Conservation (phyloP, 2,329 filamentous ascomycete species). For the Catunica adiposa region DNA sequence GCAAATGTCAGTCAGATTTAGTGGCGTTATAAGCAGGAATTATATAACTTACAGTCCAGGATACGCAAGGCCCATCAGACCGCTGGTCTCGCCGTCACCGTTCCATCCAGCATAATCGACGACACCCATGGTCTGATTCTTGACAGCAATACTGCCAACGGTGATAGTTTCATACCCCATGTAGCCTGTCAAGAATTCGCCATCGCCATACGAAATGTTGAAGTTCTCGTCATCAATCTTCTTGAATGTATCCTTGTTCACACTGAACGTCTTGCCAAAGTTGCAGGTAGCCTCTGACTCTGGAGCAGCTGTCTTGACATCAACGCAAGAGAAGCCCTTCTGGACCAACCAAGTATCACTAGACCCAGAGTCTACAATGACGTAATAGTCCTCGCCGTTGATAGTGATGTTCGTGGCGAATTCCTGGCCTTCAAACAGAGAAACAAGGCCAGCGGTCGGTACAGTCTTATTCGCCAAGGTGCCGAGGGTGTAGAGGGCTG, state of each 20-base stretch:
- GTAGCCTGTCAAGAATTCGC: constrained; percentile 9
- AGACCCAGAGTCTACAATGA: constrained; percentile 12
- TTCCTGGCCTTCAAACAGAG: constrained; percentile 11
- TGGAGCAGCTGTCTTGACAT: neutral
- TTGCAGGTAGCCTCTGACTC: constrained; percentile 5
- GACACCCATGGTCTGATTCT: constrained; percentile 10
- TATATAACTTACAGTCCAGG: constrained; percentile 5
- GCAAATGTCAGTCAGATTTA: neutral
- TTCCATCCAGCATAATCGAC: constrained; percentile 5
- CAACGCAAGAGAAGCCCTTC: constrained; percentile 5
- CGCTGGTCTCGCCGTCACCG: constrained; percentile 5
- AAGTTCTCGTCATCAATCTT: constrained; percentile 10
- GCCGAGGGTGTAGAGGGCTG: constrained; percentile 2
- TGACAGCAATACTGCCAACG: constrained; percentile 6
- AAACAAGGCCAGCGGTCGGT: neutral
- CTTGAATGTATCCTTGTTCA: neutral
- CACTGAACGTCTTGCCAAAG: constrained; percentile 8
- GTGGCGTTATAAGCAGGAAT: neutral
- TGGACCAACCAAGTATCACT: constrained; percentile 15
- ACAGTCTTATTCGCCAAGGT: neutral
- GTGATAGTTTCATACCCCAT: constrained; percentile 6
- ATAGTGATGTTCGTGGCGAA: constrained; percentile 8
- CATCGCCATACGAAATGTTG: constrained; percentile 6
- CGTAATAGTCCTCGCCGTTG: neutral
- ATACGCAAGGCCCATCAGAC: constrained; percentile 11